Evolutionary conservation across 805 yeast genomes (phyloP).

Genomic region (Maudiozyma pseudohumilis): DNA sequence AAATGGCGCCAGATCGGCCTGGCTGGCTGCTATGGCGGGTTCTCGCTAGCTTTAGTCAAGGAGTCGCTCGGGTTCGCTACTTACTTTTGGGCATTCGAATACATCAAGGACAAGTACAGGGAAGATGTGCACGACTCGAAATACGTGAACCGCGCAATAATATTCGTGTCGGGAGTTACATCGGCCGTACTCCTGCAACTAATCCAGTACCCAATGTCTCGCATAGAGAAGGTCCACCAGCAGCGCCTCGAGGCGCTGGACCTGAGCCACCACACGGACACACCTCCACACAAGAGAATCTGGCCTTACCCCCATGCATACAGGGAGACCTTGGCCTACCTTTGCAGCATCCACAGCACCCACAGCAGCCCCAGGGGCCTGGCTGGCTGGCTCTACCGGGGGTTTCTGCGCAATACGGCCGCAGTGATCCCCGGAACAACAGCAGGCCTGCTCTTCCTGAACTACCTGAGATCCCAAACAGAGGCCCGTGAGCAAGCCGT

Average conservation of each 20-base stretch:
- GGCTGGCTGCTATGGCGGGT: constrained; percentile 85
- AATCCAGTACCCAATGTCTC: constrained; percentile 75
- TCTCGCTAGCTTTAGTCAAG: constrained; percentile 63
- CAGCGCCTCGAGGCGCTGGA: constrained; percentile 58
- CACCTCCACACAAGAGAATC: background rate
- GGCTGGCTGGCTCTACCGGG: constrained; percentile 65
- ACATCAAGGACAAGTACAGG: constrained; percentile 62
- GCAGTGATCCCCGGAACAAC: constrained; percentile 83
- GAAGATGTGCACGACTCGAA: constrained; percentile 31
- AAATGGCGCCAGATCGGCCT: constrained; percentile 68
- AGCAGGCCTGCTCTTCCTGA: constrained; percentile 75
- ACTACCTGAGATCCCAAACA: constrained; percentile 50
- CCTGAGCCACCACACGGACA: background rate
- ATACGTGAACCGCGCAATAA: constrained; percentile 23
- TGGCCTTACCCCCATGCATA: constrained; percentile 40
- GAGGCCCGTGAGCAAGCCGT: too few species aligned
- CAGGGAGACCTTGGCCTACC: constrained; percentile 59
- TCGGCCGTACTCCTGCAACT: constrained; percentile 72
- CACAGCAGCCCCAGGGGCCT: too few species aligned
- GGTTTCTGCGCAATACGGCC: constrained; percentile 61
- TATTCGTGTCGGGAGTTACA: constrained; percentile 75
- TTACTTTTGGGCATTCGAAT: constrained; percentile 73
- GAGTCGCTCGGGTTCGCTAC: constrained; percentile 78
- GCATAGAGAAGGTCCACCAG: constrained; percentile 70
- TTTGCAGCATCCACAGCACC: constrained; percentile 36